These are phyloP conservation scores for Candida pini DNA, from an alignment of 805 yeast genomes.

Conservation along the genomic window DNA sequence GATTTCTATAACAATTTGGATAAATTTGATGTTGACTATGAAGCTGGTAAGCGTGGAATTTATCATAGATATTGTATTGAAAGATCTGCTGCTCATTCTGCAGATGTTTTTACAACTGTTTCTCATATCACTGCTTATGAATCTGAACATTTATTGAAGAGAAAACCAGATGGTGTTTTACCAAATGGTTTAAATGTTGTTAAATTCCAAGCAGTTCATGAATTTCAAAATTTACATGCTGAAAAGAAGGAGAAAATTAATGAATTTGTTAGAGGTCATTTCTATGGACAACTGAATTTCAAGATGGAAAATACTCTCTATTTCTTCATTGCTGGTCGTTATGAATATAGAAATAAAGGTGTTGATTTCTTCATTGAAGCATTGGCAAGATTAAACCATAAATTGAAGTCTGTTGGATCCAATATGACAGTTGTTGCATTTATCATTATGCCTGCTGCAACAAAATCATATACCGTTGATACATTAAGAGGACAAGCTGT, in stretches of 20 bases:
- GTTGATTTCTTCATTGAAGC: constrained; percentile 93
- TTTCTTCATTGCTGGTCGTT: constrained; percentile 95
- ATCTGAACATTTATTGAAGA: constrained; percentile 83
- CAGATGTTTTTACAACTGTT: constrained; percentile 96
- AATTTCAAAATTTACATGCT: constrained; percentile 95
- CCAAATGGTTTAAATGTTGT: constrained; percentile 96
- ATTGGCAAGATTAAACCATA: constrained; percentile 85
- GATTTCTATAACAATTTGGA: constrained; percentile 92
- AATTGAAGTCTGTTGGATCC: constrained; percentile 73
- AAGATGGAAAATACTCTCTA: constrained; percentile 90
- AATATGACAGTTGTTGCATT: constrained; percentile 94
- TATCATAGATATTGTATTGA: constrained; percentile 96
- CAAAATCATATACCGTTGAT: constrained; percentile 91
- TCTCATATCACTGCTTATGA: constrained; percentile 97
- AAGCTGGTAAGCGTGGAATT: constrained; percentile 96
- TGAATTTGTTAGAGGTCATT: constrained; percentile 94
- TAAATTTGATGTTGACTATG: constrained; percentile 89
- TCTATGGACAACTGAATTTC: constrained; percentile 94
- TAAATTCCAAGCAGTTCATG: constrained; percentile 96
- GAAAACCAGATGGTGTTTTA: constrained; percentile 96
- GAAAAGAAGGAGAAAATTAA: constrained; percentile 84
- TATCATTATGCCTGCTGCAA: constrained; percentile 95
- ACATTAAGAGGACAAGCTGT: constrained; percentile 96
- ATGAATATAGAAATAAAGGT: constrained; percentile 95
- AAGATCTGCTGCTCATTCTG: constrained; percentile 91